Evolutionary conservation across 2,329 filamentous ascomycete species (phyloP).

Genomic region (Albifimbria verrucaria): DNA sequence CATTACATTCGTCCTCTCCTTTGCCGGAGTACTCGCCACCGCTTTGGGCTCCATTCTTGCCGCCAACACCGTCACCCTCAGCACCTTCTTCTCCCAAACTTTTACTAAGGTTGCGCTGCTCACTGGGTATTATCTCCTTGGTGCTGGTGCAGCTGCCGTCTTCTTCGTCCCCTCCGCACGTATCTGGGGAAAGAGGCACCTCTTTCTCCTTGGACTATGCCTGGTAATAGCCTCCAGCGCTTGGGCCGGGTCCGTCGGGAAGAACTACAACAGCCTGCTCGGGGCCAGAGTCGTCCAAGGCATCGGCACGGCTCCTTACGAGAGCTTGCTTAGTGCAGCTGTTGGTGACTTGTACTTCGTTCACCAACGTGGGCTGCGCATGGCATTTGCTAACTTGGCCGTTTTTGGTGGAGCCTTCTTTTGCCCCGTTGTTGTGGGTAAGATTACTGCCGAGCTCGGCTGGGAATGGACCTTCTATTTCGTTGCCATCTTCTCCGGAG

Average conservation of each 20-base stretch:
- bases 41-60: slow-evolving; percentile 83
- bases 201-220: slow-evolving; percentile 74
- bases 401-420: slow-evolving; percentile 57
- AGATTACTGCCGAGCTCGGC: slow-evolving; percentile 72
- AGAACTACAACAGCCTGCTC: slow-evolving; percentile 68
- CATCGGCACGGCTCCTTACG: slow-evolving; percentile 81
- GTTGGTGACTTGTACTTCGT: slow-evolving; percentile 91
- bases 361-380: slow-evolving; percentile 77
- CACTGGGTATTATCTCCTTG: slow-evolving; percentile 84
- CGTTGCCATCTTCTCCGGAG: slow-evolving; percentile 76
- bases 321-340: slow-evolving; percentile 82
- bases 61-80: slow-evolving; percentile 78
- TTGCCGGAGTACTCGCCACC: slow-evolving; percentile 79
- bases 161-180: slow-evolving; percentile 84
- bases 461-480: slow-evolving; percentile 90
- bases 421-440: slow-evolving; percentile 87
- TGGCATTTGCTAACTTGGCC: slow-evolving; percentile 70
- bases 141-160: slow-evolving; percentile 76
- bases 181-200: slow-evolving; percentile 89
- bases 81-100: slow-evolving; percentile 58
- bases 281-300: slow-evolving; percentile 83
- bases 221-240: slow-evolving; percentile 70
- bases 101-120: slow-evolving; percentile 78
- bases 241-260: slow-evolving; percentile 71
- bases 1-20: slow-evolving; percentile 73